These are phyloP conservation scores for Carpinus viminea DNA, from an alignment of 306 rosid genomes.

Conservation along the genomic window DNA sequence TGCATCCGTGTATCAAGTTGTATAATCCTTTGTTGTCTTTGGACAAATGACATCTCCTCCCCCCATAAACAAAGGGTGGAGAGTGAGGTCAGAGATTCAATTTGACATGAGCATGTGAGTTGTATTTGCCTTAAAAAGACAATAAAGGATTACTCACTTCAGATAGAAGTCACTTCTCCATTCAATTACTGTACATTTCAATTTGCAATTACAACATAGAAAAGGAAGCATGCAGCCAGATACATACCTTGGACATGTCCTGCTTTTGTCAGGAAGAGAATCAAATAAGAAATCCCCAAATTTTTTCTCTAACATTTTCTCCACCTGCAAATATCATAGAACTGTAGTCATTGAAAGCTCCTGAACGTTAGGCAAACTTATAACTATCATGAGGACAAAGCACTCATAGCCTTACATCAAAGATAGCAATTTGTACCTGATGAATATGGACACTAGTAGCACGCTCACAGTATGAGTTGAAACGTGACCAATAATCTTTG, in stretches of 20 bases:
- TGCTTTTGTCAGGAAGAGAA: slow-evolving; percentile 59
- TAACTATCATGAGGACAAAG: slow-evolving; percentile 3
- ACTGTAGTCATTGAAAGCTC: slow-evolving; percentile 18
- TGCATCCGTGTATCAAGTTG: neutral
- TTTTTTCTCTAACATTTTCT: slow-evolving; percentile 93
- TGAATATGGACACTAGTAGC: slow-evolving; percentile 73
- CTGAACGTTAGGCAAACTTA: neutral
- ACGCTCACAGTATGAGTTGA: slow-evolving; percentile 78
- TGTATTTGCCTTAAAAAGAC: neutral
- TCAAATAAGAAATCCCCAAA: slow-evolving; percentile 72
- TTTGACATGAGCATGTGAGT: neutral
- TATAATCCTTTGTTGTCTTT: neutral
- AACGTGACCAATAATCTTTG: slow-evolving; percentile 90
- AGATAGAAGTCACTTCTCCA: neutral
- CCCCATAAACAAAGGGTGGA: neutral
- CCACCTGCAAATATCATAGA: slow-evolving; percentile 61
- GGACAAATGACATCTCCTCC: neutral
- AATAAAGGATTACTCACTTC: neutral
- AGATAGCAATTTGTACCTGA: slow-evolving; percentile 52
- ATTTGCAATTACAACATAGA: neutral
- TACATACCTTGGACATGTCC: slow-evolving; percentile 83
- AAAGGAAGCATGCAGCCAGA: slow-evolving; percentile 12
- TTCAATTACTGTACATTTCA: neutral
- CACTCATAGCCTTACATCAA: slow-evolving; percentile 19
- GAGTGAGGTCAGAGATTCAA: neutral